A percentile compares a stretch with the other conserved stretches of the same genome.
Conservation (phyloP, 2,329 filamentous ascomycete genomes). For the Ascochyta clinopodiicola region DNA sequence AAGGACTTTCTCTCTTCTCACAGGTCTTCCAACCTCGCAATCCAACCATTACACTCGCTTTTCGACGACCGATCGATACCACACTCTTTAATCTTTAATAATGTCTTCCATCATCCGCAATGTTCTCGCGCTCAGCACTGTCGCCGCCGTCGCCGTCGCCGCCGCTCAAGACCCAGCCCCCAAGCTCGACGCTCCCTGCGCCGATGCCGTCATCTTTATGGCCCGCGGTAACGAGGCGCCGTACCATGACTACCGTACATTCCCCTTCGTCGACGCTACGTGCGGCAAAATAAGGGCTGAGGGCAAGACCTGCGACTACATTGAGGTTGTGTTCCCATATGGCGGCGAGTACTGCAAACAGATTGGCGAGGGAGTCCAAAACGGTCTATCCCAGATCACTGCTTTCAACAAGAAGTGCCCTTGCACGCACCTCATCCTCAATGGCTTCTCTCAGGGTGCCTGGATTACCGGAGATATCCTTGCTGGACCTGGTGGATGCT, state of each 20-base stretch:
- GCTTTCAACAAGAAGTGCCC: slow-evolving; percentile 62
- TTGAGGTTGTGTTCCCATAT: slow-evolving; percentile 28
- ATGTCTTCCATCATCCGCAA: slow-evolving; percentile 35
- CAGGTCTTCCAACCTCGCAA: slow-evolving; percentile 29
- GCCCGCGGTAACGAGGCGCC: slow-evolving; percentile 33
- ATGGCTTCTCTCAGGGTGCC: slow-evolving; percentile 66
- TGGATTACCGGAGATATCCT: slow-evolving; percentile 66
- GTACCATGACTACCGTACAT: slow-evolving; percentile 32
- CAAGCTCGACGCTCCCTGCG: slow-evolving; percentile 33
- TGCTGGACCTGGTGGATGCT: slow-evolving; percentile 53
- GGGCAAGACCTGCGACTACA: slow-evolving; percentile 35
- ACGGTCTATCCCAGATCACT: slow-evolving; percentile 54
- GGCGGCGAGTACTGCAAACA: slow-evolving; percentile 27
- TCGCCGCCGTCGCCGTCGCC: slow-evolving; percentile 33
- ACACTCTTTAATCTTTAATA: slow-evolving; percentile 35
- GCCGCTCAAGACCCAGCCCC: slow-evolving; percentile 38
- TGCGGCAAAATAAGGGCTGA: slow-evolving; percentile 30
- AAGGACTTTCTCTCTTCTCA: slow-evolving; percentile 28
- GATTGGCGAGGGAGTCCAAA: slow-evolving; percentile 28
- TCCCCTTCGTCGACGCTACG: slow-evolving; percentile 28
- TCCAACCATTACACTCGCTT: slow-evolving; percentile 32
- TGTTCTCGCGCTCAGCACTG: slow-evolving; percentile 29
- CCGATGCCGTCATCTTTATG: slow-evolving; percentile 32
- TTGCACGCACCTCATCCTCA: slow-evolving; percentile 61
- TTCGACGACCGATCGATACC: slow-evolving; percentile 24